Base-by-base conservation (phyloP, 164 flowering plant species). In the Chimonanthus salicifolius region DNA sequence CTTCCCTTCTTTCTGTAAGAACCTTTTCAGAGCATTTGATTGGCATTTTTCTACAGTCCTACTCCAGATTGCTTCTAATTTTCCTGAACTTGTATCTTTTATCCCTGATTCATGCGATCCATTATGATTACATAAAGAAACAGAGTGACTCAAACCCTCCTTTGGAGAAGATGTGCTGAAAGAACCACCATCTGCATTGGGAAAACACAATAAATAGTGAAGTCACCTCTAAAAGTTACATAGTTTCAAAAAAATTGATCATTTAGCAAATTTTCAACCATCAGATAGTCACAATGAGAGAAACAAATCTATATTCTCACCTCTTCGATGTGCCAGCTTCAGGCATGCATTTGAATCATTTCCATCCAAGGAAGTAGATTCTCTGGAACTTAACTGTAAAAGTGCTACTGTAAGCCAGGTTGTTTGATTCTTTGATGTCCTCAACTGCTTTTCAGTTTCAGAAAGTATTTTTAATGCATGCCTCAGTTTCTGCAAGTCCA, bases 351-450 rank as follows among this genome's bases (percentile, higher is more conserved):
- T 84, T 62, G 85, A 65, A 72, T 84, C 86, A 78, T 76, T 83
- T n/a, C 74, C 74, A 68, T 88, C 88, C n/a, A 73, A 8, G 65
- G 75, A 69, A 64, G 84, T 78, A 54, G 82, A 74, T 43, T 87
- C 92, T 47, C 74, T 71, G 49, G 88, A 82, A 78, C 91, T 86
- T 20, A 95, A 84, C 82, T 95, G 99, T 68, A 95, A 79, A 15
- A 95, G 91, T 47, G 98, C 97, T 58, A 83, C 99, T 46, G 94
- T 95, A 15, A 95, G 94, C 99, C 99, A 95, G 7, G 98, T 95
- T 7, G 86, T 85, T 79, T 91, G 98, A 74, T 88, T 88, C 74
- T 87, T 95, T 16, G 96, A 88, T 71, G 84, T 77, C 78, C 97
- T 85, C 81, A 92, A 76, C 75, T 95, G 98, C 74, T 92, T 91